These are phyloP conservation scores for Trichothecium sympodiale DNA, from an alignment of 2,329 filamentous ascomycete species.

Conservation along the genomic window DNA sequence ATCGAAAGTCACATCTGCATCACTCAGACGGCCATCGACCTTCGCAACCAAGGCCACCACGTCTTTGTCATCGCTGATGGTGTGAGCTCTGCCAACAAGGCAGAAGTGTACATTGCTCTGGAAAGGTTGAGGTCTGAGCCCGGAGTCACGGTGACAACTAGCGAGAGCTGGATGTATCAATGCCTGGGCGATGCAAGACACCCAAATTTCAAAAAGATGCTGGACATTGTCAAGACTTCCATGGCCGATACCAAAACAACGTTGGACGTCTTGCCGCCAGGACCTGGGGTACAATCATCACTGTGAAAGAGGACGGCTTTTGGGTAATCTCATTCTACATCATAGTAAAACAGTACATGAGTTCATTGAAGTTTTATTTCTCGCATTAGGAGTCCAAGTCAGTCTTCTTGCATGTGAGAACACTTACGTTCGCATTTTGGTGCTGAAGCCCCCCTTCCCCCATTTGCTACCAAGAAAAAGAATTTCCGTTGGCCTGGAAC, in stretches of 20 bases:
- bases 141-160: slow-evolving; percentile 71
- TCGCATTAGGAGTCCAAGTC: too few relatives aligned
- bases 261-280: slow-evolving; percentile 47
- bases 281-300: slow-evolving; percentile 27
- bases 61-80: slow-evolving; percentile 86
- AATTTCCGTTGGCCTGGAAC: too few relatives aligned
- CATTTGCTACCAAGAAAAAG: too few relatives aligned
- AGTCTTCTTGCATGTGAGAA: too few relatives aligned
- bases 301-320: too few relatives aligned
- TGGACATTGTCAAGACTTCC: slow-evolving; percentile 68
- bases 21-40: slow-evolving; percentile 80
- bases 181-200: slow-evolving; percentile 71
- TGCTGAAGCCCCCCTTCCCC: too few relatives aligned
- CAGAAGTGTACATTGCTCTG: slow-evolving; percentile 72
- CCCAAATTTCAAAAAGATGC: slow-evolving; percentile 61
- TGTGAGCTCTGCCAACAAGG: slow-evolving; percentile 75
- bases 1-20: slow-evolving; percentile 95
- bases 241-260: slow-evolving; percentile 58
- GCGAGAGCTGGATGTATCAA: slow-evolving; percentile 86
- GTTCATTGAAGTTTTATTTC: too few relatives aligned
- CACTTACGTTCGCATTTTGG: too few relatives aligned
- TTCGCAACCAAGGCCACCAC: slow-evolving; percentile 60
- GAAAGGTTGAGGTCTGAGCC: slow-evolving; percentile 57
- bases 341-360: too few relatives aligned
- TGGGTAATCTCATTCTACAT: too few relatives aligned